Evolutionary conservation across 192 early-diverging fungal species (phyloP).

Genomic region (Glomus cerebriforme): DNA sequence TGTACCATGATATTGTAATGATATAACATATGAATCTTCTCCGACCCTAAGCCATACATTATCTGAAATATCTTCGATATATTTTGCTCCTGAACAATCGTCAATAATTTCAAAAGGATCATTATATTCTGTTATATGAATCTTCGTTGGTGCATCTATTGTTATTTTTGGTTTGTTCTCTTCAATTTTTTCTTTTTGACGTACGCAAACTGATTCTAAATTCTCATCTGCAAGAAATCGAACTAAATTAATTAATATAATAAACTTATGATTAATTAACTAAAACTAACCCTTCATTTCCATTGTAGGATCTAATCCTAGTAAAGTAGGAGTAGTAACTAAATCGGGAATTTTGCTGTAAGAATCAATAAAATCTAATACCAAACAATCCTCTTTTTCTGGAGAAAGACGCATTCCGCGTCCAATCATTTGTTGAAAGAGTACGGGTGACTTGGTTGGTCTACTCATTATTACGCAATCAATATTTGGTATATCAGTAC

Average conservation of each 20-base stretch:
- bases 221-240: conserved; percentile 31
- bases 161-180: background rate
- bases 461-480: conserved; percentile 87
- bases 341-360: conserved; percentile 49
- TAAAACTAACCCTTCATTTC: conserved; percentile 47
- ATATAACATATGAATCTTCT: conserved; percentile 39
- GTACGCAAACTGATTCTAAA: conserved; percentile 10
- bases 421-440: conserved; percentile 97
- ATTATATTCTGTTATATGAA: conserved; percentile 55
- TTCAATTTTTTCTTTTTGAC: conserved; percentile 29
- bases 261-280: background rate
- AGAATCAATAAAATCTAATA: conserved; percentile 87
- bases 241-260: conserved; percentile 1
- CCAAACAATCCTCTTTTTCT: conserved; percentile 75
- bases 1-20: conserved; percentile 31
- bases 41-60: conserved; percentile 54
- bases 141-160: conserved; percentile 29
- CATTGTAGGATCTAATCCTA: conserved; percentile 71
- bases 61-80: conserved; percentile 29
- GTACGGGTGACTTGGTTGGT: conserved; percentile 79
- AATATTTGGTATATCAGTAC: conserved; percentile 85
- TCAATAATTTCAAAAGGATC: conserved; percentile 49
- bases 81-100: conserved; percentile 38
- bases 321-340: conserved; percentile 75
- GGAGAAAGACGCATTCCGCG: conserved; percentile 75